Conservation (phyloP, 2,329 filamentous ascomycete genomes). For the Pseudomassariella vexata region DNA sequence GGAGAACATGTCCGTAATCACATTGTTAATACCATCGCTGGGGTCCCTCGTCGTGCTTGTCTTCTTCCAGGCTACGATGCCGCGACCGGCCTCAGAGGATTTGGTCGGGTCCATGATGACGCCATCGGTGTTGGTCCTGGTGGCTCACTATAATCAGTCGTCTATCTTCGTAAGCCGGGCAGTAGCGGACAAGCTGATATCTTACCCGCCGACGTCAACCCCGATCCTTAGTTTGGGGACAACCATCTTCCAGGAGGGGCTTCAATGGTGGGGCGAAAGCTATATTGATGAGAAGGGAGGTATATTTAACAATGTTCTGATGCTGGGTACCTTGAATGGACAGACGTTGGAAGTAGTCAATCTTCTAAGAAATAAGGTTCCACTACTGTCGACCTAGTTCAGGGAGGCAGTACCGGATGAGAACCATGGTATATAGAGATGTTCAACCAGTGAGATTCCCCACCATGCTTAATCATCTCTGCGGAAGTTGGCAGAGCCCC, state of each 20-base stretch:
- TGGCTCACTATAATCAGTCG: background rate
- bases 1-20: constrained; percentile 14
- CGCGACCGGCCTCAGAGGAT: constrained; percentile 9
- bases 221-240: constrained; percentile 12
- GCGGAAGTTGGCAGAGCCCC: no score
- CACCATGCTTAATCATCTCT: no score
- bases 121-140: constrained; percentile 16
- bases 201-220: constrained; percentile 14
- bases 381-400: no score
- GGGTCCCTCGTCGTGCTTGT: constrained; percentile 13
- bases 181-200: background rate
- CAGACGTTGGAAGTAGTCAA: no score
- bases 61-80: constrained; percentile 14
- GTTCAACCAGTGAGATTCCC: no score
- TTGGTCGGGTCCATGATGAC: constrained; percentile 13
- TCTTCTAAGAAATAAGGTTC: no score
- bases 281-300: background rate
- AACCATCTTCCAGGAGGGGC: no score
- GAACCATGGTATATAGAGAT: no score
- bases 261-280: constrained; percentile 7
- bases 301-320: background rate
- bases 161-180: background rate
- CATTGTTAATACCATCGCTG: constrained; percentile 14
- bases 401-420: no score
- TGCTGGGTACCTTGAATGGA: no score